A percentile compares a stretch with the other conserved stretches of the same genome.
phyloP scores from a whole-genome alignment of 2,329 filamentous ascomycete species.

The Cladosporium sp. region DNA sequence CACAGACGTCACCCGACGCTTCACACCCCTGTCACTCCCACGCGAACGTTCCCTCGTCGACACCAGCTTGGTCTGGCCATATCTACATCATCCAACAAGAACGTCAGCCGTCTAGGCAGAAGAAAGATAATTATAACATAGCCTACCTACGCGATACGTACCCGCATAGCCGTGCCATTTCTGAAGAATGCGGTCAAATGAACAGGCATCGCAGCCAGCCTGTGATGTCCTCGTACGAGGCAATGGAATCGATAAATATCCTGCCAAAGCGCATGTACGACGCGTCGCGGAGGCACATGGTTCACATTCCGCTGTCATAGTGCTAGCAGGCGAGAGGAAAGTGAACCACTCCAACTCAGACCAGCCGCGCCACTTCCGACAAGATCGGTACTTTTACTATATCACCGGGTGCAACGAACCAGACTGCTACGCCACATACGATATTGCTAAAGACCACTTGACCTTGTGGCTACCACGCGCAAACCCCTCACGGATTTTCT shows the following conservation, averaged over 20 bases:
- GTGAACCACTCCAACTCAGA: constrained; percentile 63
- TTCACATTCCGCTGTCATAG: constrained; percentile 64
- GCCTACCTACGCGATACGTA: no score
- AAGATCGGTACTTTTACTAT: constrained; percentile 81
- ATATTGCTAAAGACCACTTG: constrained; percentile 65
- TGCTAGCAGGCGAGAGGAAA: constrained; percentile 61
- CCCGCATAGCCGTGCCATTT: no score
- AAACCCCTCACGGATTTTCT: constrained; percentile 84
- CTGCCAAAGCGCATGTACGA: constrained; percentile 80
- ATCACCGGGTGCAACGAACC: constrained; percentile 78
- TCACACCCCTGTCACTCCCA: neutral
- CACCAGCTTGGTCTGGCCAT: no score
- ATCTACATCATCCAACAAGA: no score
- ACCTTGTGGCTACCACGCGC: constrained; percentile 89
- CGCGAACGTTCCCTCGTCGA: no score
- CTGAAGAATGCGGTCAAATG: neutral
- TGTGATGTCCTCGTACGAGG: neutral
- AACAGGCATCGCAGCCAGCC: neutral
- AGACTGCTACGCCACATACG: constrained; percentile 76
- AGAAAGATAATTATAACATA: no score
- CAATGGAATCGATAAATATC: constrained; percentile 50
- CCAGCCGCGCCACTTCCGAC: constrained; percentile 74
- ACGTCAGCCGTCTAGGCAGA: no score
- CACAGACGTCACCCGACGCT: constrained; percentile 8
- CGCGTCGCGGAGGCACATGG: constrained; percentile 73